phyloP scores from a whole-genome alignment of 768 basidiomycete species.

The Hypholoma fasciculare region DNA sequence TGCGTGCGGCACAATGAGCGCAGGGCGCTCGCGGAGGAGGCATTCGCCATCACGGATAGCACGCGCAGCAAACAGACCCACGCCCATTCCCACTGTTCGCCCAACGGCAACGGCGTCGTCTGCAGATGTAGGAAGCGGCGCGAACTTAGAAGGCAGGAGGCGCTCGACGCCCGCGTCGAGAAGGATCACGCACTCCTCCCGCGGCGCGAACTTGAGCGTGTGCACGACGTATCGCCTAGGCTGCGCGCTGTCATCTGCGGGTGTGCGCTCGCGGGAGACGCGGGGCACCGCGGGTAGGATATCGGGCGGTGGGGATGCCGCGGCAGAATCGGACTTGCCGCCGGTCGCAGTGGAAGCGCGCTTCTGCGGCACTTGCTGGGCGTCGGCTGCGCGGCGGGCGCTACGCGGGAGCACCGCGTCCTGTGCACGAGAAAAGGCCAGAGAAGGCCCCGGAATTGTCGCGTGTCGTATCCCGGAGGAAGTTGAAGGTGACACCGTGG shows the following conservation, averaged over 20 bases:
- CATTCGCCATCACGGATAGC: constrained; percentile 20
- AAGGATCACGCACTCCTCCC: constrained; percentile 21
- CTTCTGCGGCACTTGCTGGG: no score
- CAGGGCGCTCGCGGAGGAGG: constrained; percentile 33
- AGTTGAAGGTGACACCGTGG: not conserved
- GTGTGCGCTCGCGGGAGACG: no score
- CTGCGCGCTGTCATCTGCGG: not conserved
- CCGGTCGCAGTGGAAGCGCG: no score
- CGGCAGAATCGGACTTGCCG: no score
- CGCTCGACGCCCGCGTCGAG: constrained; percentile 30
- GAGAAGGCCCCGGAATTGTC: not conserved
- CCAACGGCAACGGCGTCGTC: constrained; percentile 10
- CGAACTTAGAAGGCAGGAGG: constrained; percentile 20
- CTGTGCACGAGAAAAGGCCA: no score
- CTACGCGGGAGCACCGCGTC: no score
- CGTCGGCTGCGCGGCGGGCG: no score
- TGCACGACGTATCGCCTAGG: not conserved
- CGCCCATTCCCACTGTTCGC: constrained; percentile 15
- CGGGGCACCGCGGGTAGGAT: no score
- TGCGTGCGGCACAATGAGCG: constrained; percentile 30
- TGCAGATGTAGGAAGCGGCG: not conserved
- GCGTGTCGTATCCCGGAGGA: not conserved
- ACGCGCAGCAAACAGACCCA: constrained; percentile 27
- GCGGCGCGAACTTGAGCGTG: not conserved
- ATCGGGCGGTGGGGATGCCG: no score